Conservation (phyloP, 108 stramenopile species). For the Cyclotella baltica region DNA sequence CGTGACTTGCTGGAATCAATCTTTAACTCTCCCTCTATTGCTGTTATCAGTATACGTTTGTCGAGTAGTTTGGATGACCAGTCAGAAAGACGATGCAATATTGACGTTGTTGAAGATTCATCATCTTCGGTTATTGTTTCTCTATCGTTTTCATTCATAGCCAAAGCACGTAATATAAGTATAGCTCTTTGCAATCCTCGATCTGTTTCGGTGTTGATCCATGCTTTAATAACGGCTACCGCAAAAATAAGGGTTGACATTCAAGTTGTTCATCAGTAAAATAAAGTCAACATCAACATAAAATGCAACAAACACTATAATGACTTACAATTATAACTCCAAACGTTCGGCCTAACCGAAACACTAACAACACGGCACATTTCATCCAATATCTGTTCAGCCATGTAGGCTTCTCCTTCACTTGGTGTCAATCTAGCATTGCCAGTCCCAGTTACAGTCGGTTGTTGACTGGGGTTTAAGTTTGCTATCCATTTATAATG, state of each 20-base stretch:
- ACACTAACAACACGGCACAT: conserved; percentile 35
- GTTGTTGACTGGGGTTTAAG: not conserved
- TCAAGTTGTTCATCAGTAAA: not conserved
- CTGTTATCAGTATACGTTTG: not conserved
- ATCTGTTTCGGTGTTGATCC: conserved; percentile 37
- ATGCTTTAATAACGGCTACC: conserved; percentile 45
- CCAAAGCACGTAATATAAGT: conserved; percentile 18
- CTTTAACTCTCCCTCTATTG: not conserved
- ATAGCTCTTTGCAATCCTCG: conserved; percentile 36
- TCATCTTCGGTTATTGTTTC: conserved; percentile 1
- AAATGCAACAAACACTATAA: not conserved
- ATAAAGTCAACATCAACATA: not conserved
- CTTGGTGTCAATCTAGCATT: conserved; percentile 37
- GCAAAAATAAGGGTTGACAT: not conserved
- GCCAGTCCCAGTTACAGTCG: not conserved
- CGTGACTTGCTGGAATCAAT: not conserved
- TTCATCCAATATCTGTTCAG: conserved; percentile 48
- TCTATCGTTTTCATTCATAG: conserved; percentile 8
- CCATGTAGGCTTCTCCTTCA: conserved; percentile 46
- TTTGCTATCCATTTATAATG: not conserved
- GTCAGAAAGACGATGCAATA: not conserved
- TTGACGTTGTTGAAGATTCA: not conserved
- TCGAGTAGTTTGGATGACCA: not conserved
- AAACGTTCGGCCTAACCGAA: conserved; percentile 41
- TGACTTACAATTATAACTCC: conserved; percentile 56